These are phyloP conservation scores for Cutaneotrichosporon mucoides DNA, from an alignment of 1,284 basidiomycete genomes.

Conservation along the genomic window DNA sequence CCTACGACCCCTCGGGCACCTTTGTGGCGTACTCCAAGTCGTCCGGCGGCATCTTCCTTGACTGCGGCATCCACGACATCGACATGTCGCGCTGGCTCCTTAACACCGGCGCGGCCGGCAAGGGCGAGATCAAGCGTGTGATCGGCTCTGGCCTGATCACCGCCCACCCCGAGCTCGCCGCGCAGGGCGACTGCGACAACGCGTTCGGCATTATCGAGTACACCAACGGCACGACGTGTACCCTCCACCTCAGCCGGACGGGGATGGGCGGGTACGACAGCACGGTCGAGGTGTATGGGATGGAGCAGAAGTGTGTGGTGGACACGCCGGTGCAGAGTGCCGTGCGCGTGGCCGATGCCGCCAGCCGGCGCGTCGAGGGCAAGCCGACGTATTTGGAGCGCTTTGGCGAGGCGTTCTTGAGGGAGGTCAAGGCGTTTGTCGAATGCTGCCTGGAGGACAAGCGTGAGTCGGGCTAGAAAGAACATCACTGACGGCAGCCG, in stretches of 20 bases:
- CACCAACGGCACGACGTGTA: constrained; percentile 16
- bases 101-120: constrained; percentile 1
- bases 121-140: constrained; percentile 24
- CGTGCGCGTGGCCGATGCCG: constrained; percentile 23
- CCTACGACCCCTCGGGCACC: constrained; percentile 33
- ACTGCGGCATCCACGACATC: constrained; percentile 38
- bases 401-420: constrained; percentile 34
- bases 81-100: constrained; percentile 29
- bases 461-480: constrained; percentile 10
- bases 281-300: constrained; percentile 29
- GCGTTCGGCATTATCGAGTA: constrained; percentile 27
- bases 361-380: constrained; percentile 28
- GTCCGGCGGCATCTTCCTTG: constrained; percentile 35
- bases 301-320: constrained; percentile 24
- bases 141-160: constrained; percentile 27
- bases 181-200: constrained; percentile 31
- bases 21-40: constrained; percentile 33
- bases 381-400: constrained; percentile 21
- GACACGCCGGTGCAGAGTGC: constrained; percentile 26
- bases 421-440: constrained; percentile 23
- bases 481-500: constrained; percentile 6
- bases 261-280: constrained; percentile 31
- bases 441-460: constrained; percentile 16
- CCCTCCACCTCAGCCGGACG: constrained; percentile 28
- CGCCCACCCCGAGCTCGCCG: constrained; percentile 27